Evolutionary conservation across 2,329 filamentous ascomycete species (phyloP), one percentile per base, ranked within the genome.

Genomic region (Fusarium neocosmosporiellum): DNA sequence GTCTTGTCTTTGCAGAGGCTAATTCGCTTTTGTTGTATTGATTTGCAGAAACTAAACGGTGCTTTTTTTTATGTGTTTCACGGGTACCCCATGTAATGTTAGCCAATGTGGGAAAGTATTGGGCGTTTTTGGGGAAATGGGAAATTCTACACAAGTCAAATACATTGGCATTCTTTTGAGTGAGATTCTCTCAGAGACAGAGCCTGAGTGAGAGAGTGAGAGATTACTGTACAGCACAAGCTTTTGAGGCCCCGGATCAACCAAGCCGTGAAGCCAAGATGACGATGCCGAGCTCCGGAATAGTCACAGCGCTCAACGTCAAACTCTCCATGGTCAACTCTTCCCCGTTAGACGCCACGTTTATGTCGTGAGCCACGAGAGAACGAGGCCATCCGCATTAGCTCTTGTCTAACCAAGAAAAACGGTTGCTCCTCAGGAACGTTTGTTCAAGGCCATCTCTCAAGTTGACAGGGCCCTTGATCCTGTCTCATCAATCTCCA

Each of bases 1-100:
- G 31, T 53, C 65, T 53, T 67, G 31, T 63, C 62, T 50, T 50
- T 69, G 64, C 74, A 78, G 76, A 76, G 75, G 76, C 76, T 78
- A 75, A 76, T 61, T 50, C 50, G 55, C 63, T 18, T 29, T 62
- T 69, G 39, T 69, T 70, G 54, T 54, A 39, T 54, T 75, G 24
- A n/a, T n/a, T 62, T 63, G 65, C 57, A 73, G 71, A 74, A 73
- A 73, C 71, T 73, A 74, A 57, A 71, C 55, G 48, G n/a, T 22
- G 13, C 48, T 50, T 34, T 14, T 31, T 27, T 20, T 61, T 66
- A 29, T 54, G 39, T 36, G 20, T 60, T 33, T 13, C 9, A 41
- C 39, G 46, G 46, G 24, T 50, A 50, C 66, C 31, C 63, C 70
- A 72, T 72, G 70, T 73, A 72, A 73, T 72, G 70, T 64, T 71